Base-by-base conservation (phyloP, 176 grass and related monocot species). In the Puya raimondii region DNA sequence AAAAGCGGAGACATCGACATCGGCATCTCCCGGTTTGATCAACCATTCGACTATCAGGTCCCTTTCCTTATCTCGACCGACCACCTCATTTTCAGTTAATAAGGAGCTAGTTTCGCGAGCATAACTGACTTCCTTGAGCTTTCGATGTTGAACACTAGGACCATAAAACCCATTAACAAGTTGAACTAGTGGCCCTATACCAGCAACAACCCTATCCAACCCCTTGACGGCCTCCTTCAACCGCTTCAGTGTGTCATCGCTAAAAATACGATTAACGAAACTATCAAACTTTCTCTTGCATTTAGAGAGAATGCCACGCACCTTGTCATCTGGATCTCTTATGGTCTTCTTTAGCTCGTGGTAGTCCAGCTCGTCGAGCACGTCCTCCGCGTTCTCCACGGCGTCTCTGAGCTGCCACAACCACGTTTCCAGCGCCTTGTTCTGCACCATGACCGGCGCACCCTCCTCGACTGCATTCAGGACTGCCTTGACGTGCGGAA, bases 381-480 rank as follows among this genome's bases (percentile, higher is more conserved):
- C 52, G 17, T 78, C 67, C 0, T 78, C 66, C 0, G 76, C 76
- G 10, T 21, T 29, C 23, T 78, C 64, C n/a, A 69, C 8, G 4
- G 66, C 76, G 49, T 78, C 76, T 78, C 64, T 69, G 13, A 78
- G 50, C 16, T 69, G 64, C 76, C 67, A 69, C 53, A 78, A 12
- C 51, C 76, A 69, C 13, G 10, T 12, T 2, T 69, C 25, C 15
- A 84, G 64, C n/a, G 25, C 25, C 25, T 26, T 26, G 25, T 26
- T 26, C 25, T 26, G 25, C 25, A 2, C 25, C 25, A 26, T 26
- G 25, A 26, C 25, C 25, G 1, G 1, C 1, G 25, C 25, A 26
- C 25, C 25, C 25, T 2, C 25, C 25, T 26, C 25, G 25, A 26
- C 25, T 2, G 25, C 25, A 26, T 1, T 26, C 25, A 26, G 2